Conservation (phyloP, 108 stramenopile species). For the Cylindrotheca fusiformis region DNA sequence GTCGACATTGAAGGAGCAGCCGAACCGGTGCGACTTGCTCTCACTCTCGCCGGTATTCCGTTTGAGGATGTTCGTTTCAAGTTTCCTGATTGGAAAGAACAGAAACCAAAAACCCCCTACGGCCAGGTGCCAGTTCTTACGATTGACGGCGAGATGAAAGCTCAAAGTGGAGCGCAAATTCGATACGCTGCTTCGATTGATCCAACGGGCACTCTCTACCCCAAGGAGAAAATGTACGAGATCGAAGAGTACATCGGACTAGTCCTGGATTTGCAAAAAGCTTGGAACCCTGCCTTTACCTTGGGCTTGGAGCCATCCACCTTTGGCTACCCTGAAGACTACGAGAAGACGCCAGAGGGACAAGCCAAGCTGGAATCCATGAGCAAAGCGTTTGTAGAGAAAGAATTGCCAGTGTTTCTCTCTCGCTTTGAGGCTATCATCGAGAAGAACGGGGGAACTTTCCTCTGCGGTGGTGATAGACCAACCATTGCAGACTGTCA, state of each 20-base stretch:
- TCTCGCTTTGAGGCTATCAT: slow-evolving; percentile 29
- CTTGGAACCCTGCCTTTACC: slow-evolving; percentile 41
- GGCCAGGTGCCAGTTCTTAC: slow-evolving; percentile 67
- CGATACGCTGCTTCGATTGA: slow-evolving; percentile 33
- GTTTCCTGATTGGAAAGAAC: slow-evolving; percentile 50
- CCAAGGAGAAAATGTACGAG: slow-evolving; percentile 37
- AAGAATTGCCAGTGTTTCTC: slow-evolving; percentile 53
- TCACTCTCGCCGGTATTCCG: slow-evolving; percentile 39
- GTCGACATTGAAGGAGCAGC: slow-evolving; percentile 65
- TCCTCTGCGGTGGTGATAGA: slow-evolving; percentile 29
- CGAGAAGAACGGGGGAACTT: slow-evolving; percentile 32
- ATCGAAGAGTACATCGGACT: slow-evolving; percentile 64
- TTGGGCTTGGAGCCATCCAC: slow-evolving; percentile 49
- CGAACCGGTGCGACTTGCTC: slow-evolving; percentile 56
- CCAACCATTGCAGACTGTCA: slow-evolving; percentile 74
- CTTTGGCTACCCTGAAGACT: slow-evolving; percentile 55
- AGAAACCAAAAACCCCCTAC: slow-evolving; percentile 63
- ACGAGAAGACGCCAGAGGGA: slow-evolving; percentile 44
- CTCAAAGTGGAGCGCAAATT: slow-evolving; percentile 62
- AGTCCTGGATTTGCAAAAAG: slow-evolving; percentile 49
- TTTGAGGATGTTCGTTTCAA: slow-evolving; percentile 50
- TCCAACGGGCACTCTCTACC: slow-evolving; percentile 36
- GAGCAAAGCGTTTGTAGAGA: slow-evolving; percentile 38
- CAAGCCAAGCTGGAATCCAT: slow-evolving; percentile 47
- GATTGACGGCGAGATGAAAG: slow-evolving; percentile 41